phyloP scores from a whole-genome alignment of 164 flowering plant species.

The grape (Vitis vinifera) region DNA sequence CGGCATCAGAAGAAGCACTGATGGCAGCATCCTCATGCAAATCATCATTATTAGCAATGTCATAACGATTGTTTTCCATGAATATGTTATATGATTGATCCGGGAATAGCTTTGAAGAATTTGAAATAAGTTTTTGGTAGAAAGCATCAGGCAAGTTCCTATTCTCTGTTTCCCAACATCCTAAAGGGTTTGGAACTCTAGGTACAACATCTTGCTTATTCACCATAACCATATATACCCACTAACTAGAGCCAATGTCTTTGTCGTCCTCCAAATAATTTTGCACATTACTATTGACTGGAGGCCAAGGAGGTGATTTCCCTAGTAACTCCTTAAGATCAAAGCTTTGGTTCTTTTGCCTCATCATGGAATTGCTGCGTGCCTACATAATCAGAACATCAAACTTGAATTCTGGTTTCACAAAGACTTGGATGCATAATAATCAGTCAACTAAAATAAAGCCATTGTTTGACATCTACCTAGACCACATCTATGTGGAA shows the following conservation, averaged over 20 bases:
- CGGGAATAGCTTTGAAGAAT: constrained; percentile 43
- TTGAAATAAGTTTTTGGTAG: constrained; percentile 60
- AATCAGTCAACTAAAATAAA: not conserved
- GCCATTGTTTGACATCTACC: too few species aligned
- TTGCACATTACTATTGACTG: constrained; percentile 40
- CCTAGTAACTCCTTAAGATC: constrained; percentile 68
- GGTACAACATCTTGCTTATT: constrained; percentile 64
- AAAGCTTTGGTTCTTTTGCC: constrained; percentile 56
- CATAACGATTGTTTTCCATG: constrained; percentile 39
- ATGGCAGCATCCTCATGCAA: constrained; percentile 83
- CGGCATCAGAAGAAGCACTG: constrained; percentile 91
- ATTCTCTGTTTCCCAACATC: constrained; percentile 56
- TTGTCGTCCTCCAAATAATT: constrained; percentile 53
- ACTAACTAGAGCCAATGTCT: constrained; percentile 61
- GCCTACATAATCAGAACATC: constrained; percentile 30
- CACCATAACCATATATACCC: constrained; percentile 97
- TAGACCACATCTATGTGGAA: too few species aligned
- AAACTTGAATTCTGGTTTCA: not conserved
- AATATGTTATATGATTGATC: constrained; percentile 48
- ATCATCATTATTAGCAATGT: constrained; percentile 48
- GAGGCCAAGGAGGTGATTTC: constrained; percentile 80
- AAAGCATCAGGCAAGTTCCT: constrained; percentile 40
- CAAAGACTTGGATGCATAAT: not conserved
- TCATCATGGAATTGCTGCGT: constrained; percentile 32
- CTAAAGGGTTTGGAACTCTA: constrained; percentile 35